A percentile compares a stretch with the other conserved stretches of the same genome.
Evolutionary conservation across 345 rosid species (phyloP).

Genomic region (Lepidium africanum): DNA sequence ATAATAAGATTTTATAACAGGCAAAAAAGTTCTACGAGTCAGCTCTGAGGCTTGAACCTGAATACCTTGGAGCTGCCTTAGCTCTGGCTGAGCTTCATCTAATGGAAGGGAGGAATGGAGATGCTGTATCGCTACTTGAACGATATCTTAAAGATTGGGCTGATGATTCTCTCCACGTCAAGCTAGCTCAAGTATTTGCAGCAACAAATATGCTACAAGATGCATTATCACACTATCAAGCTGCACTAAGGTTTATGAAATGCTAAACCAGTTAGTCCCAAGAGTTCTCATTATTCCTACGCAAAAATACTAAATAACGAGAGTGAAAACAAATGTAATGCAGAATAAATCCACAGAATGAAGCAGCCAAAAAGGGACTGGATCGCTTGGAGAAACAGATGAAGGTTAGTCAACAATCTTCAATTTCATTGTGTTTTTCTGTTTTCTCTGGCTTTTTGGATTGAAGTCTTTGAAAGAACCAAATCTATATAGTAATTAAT

Average conservation of each 20-base stretch:
- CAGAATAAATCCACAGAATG: slow-evolving; percentile 87
- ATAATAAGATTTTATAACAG: slow-evolving; percentile 33
- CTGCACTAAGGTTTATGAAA: slow-evolving; percentile 63
- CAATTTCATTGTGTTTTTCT: background rate
- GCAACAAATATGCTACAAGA: slow-evolving; percentile 81
- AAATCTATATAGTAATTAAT: background rate
- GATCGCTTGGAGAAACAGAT: slow-evolving; percentile 94
- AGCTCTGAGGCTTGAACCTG: slow-evolving; percentile 88
- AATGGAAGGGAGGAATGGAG: slow-evolving; percentile 84
- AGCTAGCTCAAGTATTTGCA: slow-evolving; percentile 94
- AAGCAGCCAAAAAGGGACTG: slow-evolving; percentile 92
- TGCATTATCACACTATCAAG: slow-evolving; percentile 80
- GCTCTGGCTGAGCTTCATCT: slow-evolving; percentile 94
- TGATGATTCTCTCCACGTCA: slow-evolving; percentile 95
- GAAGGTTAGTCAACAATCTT: slow-evolving; percentile 84
- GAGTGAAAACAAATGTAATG: slow-evolving; percentile 4
- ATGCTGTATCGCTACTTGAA: slow-evolving; percentile 91
- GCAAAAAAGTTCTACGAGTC: slow-evolving; percentile 96
- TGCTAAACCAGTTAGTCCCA: background rate
- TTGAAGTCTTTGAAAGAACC: background rate
- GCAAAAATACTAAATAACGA: background rate
- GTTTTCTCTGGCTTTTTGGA: no score
- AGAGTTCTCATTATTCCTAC: background rate
- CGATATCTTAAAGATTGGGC: slow-evolving; percentile 96
- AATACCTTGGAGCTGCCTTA: slow-evolving; percentile 92